Base-by-base conservation (phyloP, 2,329 filamentous ascomycete species). In the Aurifilum marmelostoma region DNA sequence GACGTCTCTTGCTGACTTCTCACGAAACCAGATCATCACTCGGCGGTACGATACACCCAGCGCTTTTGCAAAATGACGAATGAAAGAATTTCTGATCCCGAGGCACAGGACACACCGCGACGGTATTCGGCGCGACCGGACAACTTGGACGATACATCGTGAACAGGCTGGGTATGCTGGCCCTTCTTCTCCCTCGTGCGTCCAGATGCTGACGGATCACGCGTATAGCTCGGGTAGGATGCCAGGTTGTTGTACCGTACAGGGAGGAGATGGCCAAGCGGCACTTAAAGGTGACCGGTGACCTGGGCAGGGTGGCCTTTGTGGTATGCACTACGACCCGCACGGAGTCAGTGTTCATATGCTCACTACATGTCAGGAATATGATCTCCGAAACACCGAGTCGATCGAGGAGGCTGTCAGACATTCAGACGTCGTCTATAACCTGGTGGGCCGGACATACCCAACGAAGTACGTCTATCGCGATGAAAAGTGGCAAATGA, bases 191-290 rank as follows among this genome's bases (percentile, higher is more conserved):
- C 2, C 8, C 14, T 34, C 24, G 34, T 5, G 52, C 29, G 43
- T 11, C 24, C 16, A 9, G n/a, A 63, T 67, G 72, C 74, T 77
- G 66, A 77, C 73, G 60, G 66, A 70, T 72, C 77, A 47, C 43
- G 69, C 65, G 68, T 72, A 77, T 76, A 97, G 95, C 96, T 75
- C 91, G 92, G 73, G 89, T 94, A 83, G 96, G 96, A 90, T 97
- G 93, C 82, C 97, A 92, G 52, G 96, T 99, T 54, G 89, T 99
- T 70, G 82, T 98, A 70, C 96, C 96, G 63, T 99, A 89, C 86
- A 91, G 96, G 60, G 96, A 99, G 84, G 96, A 98, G 82, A 98
- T 97, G 94, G 86, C 91, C 75, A 98, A 98, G 87, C 91, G 96
- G 75, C 95, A 98, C 83, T 85, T 99, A 77, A 98, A 98, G 84